A percentile compares a stretch with the other conserved stretches of the same genome.
Evolutionary conservation across 2,329 filamentous ascomycete genomes (phyloP).

Genomic region (Colletotrichum truncatum): DNA sequence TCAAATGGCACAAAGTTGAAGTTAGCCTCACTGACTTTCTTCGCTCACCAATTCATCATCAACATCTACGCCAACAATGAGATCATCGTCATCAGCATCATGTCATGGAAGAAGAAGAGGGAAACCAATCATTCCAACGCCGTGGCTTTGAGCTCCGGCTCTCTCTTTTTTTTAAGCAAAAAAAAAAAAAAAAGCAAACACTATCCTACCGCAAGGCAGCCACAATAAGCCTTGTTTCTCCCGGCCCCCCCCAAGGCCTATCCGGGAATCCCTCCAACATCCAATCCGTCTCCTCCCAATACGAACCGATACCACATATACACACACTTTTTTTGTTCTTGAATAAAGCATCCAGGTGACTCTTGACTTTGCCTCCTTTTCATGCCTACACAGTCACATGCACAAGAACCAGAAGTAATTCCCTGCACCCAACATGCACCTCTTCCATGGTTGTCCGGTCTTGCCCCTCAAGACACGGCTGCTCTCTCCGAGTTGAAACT

Average conservation of each 20-base stretch:
- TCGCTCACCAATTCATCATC: too few species aligned
- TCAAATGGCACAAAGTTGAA: too few species aligned
- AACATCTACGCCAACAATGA: neutral
- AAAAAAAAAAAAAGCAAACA: slow-evolving; percentile 9
- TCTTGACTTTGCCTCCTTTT: neutral
- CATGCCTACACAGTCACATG: neutral
- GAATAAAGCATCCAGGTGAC: neutral
- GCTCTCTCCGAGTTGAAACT: neutral
- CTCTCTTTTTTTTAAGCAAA: neutral
- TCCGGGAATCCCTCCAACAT: neutral
- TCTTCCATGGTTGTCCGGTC: too few species aligned
- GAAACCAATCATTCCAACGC: neutral
- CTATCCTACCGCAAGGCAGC: slow-evolving; percentile 16
- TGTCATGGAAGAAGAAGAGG: neutral
- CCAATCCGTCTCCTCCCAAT: neutral
- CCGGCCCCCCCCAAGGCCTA: neutral
- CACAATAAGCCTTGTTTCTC: neutral
- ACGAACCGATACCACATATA: neutral
- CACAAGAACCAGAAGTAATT: neutral
- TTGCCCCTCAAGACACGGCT: neutral
- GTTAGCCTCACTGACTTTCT: too few species aligned
- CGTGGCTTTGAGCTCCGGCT: slow-evolving; percentile 10
- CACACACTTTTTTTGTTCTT: slow-evolving; percentile 6
- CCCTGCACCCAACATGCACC: neutral
- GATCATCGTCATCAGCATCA: neutral